Conservation (phyloP, 2,329 filamentous ascomycete genomes). For the Sordariomycetes sp. region DNA sequence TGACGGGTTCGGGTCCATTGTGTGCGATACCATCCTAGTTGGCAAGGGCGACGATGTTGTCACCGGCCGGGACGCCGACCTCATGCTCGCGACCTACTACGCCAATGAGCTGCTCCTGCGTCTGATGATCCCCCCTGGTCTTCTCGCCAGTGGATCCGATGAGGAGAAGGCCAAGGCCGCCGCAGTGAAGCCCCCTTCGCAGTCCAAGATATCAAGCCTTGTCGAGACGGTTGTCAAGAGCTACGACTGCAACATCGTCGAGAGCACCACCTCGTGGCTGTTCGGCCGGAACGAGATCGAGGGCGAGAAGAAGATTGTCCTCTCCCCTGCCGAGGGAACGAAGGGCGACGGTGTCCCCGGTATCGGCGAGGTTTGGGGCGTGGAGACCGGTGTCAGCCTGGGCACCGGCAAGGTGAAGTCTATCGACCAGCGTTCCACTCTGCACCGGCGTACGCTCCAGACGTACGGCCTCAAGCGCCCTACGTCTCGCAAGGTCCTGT, state of each 20-base stretch:
- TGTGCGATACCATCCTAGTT: slow-evolving; percentile 84
- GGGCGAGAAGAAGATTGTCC: slow-evolving; percentile 93
- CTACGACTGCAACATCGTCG: slow-evolving; percentile 86
- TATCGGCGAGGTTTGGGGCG: slow-evolving; percentile 91
- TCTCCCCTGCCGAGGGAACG: slow-evolving; percentile 73
- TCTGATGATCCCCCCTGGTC: slow-evolving; percentile 82
- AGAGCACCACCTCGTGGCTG: slow-evolving; percentile 96
- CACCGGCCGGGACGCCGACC: slow-evolving; percentile 70
- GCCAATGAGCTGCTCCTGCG: slow-evolving; percentile 90
- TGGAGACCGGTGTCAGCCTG: slow-evolving; percentile 87
- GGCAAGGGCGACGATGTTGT: slow-evolving; percentile 53
- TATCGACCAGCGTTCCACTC: slow-evolving; percentile 75
- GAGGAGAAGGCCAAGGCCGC: slow-evolving; percentile 93
- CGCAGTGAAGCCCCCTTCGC: slow-evolving; percentile 70
- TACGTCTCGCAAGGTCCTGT: slow-evolving; percentile 83
- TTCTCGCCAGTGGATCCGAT: slow-evolving; percentile 71
- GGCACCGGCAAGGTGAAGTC: slow-evolving; percentile 93
- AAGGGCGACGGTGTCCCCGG: slow-evolving; percentile 87
- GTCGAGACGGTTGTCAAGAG: slow-evolving; percentile 86
- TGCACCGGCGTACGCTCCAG: slow-evolving; percentile 85
- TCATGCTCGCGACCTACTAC: slow-evolving; percentile 85
- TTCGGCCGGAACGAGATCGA: slow-evolving; percentile 98
- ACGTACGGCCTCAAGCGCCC: slow-evolving; percentile 92
- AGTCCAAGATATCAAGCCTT: slow-evolving; percentile 75
- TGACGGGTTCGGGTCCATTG: slow-evolving; percentile 90